Base-by-base conservation (phyloP, 2,329 filamentous ascomycete species). In the Alternaria arborescens region DNA sequence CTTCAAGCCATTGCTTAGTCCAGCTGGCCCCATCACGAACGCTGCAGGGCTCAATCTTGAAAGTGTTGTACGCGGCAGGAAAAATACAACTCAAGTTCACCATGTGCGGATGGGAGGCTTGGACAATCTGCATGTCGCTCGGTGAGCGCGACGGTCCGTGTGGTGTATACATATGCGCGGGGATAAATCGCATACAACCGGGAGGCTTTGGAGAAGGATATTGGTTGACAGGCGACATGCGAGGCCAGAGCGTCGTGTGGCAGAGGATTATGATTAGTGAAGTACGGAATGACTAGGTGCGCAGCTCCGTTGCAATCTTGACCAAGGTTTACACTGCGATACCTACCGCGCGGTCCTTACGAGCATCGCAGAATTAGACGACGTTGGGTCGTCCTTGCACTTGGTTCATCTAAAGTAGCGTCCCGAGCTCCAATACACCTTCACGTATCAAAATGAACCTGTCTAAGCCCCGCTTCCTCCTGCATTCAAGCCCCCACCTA, bases 141-240 rank as follows among this genome's bases (percentile, higher is more conserved):
- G 63, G 66, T 58, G 57, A 69, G 53, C 66, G 61, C 61, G 61
- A 68, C 61, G 67, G 67, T 66, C 69, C 61, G 68, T 69, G 65
- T 64, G 62, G 69, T 55, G 22, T 65, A 41, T 48, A 61, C 63
- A 64, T 64, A 46, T 65, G 54, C 50, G 53, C 51, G 53, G 58
- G 59, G 34, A 57, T 54, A 52, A 56, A 52, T 51, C 30, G 55
- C 58, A 54, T 51, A 60, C 55, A 61, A 30, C 61, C 52, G 63
- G 58, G 58, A 56, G 55, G 64, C 57, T 55, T 40, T 53, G 62
- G 30, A 18, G 18, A 47, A 41, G n/a, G 42, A 60, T 51, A 65
- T 67, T 64, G 62, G 60, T 55, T 52, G 54, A 44, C 43, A 67
- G 62, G 60, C 61, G 63, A 61, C 18, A 54, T 44, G 26, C 40